Base-by-base conservation (phyloP, 129 eudicot genomes). In the Centaurea solstitialis region DNA sequence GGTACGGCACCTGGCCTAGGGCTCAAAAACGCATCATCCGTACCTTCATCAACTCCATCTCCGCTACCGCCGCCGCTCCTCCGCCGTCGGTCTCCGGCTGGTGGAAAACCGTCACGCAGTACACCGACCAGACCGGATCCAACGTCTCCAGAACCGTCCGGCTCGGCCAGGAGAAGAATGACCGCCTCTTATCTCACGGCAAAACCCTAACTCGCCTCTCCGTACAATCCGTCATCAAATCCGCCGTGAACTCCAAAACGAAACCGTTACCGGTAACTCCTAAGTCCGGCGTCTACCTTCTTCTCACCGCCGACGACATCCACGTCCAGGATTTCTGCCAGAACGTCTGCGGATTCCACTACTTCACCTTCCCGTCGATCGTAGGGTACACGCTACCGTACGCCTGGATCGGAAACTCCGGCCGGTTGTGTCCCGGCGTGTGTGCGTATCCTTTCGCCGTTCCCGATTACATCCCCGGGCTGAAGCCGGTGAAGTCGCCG, bases 341-440 rank as follows among this genome's bases (percentile, higher is more conserved):
- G 78, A 86, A 87, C 21, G 93, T 90, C 0, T 93, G 98, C 17
- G 98, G 98, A 7, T 93, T 93, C 77, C 98, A 93, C 41, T 91
- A 93, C 70, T 93, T 93, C 82, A 91, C 98, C 0, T 93, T 89
- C 87, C 97, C 98, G 22, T 87, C 98, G 4, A 91, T 91, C 43
- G 98, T 93, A 1, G 98, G 98, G 24, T 93, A 93, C 83, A 89
- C 98, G 70, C 28, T 93, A 18, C 98, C 98, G 6, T 93, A 91
- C 91, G 97, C 98, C 0, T 93, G 98, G 97, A 85, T 93, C 11
- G 98, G 98, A 0, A 93, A 93, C 57, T 91, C 97, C 15, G 92
- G 80, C 0, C 91, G 89, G 57, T 59, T 86, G 61, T 93, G 97
- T 81, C 94, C 98, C 4, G 97, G 94, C 4, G 83, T 74, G 6